These are phyloP conservation scores for Eimeria acervulina DNA, from an alignment of 169 alveolate genomes.

Conservation along the genomic window DNA sequence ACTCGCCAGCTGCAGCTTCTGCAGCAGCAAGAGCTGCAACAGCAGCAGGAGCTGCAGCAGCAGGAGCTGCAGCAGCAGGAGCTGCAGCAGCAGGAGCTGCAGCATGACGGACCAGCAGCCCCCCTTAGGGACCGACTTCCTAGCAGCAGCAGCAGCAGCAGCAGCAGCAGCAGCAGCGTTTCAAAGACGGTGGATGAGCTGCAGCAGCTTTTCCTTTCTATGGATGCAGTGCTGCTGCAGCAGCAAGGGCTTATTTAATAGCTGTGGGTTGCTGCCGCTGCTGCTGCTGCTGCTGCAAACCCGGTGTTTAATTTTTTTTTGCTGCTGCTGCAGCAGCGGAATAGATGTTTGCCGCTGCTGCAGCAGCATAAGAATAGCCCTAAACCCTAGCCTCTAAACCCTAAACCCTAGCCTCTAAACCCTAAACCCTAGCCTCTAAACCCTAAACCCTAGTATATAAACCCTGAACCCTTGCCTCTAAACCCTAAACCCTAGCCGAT, in stretches of 20 bases:
- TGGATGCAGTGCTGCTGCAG: too few species aligned
- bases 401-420: constrained; percentile 7
- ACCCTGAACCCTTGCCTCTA: too few species aligned
- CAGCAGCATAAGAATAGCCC: neutral
- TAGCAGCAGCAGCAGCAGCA: neutral
- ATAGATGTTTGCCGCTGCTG: neutral
- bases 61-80: neutral
- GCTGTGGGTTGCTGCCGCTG: too few species aligned
- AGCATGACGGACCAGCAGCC: neutral
- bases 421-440: neutral
- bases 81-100: neutral
- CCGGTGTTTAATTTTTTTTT: too few species aligned
- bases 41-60: neutral
- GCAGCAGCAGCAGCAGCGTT: neutral
- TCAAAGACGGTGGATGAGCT: too few species aligned
- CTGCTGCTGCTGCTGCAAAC: too few species aligned
- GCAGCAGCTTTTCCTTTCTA: too few species aligned
- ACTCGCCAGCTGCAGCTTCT: too few species aligned
- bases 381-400: constrained; percentile 11
- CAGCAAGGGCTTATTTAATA: too few species aligned
- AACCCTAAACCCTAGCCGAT: too few species aligned
- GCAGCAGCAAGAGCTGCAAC: neutral
- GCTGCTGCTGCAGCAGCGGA: neutral
- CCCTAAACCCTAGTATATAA: constrained; percentile 37
- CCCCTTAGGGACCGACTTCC: neutral